phyloP scores from a whole-genome alignment of 1,284 basidiomycete genomes.

The Neolentinus lepideus region DNA sequence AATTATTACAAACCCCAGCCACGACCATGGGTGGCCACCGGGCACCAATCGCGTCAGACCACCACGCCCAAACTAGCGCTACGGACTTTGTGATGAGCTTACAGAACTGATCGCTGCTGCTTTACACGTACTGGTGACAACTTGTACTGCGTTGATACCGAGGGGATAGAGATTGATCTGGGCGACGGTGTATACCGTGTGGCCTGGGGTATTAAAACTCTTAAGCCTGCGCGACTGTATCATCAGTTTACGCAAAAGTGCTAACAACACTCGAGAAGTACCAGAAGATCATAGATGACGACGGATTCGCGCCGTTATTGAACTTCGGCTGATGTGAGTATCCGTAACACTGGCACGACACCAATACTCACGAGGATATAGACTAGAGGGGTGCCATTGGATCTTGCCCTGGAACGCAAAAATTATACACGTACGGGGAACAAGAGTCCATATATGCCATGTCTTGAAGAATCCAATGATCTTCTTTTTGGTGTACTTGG shows the following conservation, averaged over 20 bases:
- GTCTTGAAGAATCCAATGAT: constrained; percentile 30
- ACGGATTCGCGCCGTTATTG: constrained; percentile 29
- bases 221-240: constrained; percentile 26
- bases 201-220: constrained; percentile 34
- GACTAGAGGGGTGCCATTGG: constrained; percentile 16
- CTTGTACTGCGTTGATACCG: constrained; percentile 30
- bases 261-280: constrained; percentile 3
- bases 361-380: constrained; percentile 20
- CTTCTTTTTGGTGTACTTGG: constrained; percentile 32
- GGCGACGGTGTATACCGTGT: constrained; percentile 30
- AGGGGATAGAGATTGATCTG: constrained; percentile 41
- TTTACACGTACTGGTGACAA: constrained; percentile 25
- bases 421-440: constrained; percentile 24
- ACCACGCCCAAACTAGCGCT: constrained; percentile 42
- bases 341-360: neutral
- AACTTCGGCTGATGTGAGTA: constrained; percentile 19
- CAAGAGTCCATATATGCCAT: constrained; percentile 32
- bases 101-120: neutral
- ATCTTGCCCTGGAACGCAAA: constrained; percentile 3
- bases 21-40: constrained; percentile 52
- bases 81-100: neutral
- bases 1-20: constrained; percentile 25
- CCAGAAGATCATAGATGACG: constrained; percentile 36
- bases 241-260: neutral
- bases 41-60: constrained; percentile 48